A percentile compares a stretch with the other conserved stretches of the same genome.
phyloP scores from a whole-genome alignment of 1,284 basidiomycete species.

The Pascua guehoae region DNA sequence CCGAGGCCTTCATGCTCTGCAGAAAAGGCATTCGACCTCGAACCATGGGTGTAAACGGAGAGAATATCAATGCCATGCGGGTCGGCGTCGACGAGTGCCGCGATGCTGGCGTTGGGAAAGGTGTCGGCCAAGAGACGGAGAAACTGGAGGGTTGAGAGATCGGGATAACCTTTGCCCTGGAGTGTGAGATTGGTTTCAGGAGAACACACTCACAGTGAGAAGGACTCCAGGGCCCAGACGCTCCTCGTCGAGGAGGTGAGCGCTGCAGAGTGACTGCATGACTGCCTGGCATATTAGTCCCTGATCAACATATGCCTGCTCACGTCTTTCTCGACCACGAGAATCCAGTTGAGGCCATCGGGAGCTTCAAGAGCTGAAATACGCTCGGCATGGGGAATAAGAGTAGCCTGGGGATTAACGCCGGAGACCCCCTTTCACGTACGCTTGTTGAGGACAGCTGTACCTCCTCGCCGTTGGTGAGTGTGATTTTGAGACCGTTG shows the following conservation, averaged over 20 bases:
- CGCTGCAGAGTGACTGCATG: constrained; percentile 71
- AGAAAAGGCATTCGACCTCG: constrained; percentile 31
- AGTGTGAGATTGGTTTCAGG: neutral
- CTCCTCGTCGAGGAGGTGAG: constrained; percentile 55
- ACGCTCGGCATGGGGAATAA: constrained; percentile 72
- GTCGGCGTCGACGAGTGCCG: constrained; percentile 82
- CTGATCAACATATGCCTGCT: neutral
- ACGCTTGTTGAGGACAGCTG: constrained; percentile 59
- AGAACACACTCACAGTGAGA: constrained; percentile 44
- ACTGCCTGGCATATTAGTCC: constrained; percentile 61
- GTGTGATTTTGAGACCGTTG: constrained; percentile 58
- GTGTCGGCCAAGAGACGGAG: constrained; percentile 65
- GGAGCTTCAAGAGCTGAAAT: constrained; percentile 60
- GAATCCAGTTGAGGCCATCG: constrained; percentile 64
- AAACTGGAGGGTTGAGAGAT: constrained; percentile 78
- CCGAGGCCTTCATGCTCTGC: constrained; percentile 54
- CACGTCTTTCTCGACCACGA: constrained; percentile 89
- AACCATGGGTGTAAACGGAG: constrained; percentile 64
- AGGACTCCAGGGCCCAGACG: constrained; percentile 34
- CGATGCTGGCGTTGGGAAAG: constrained; percentile 65
- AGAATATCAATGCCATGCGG: constrained; percentile 85
- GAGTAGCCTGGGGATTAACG: constrained; percentile 55
- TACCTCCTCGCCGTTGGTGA: constrained; percentile 59
- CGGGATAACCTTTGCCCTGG: constrained; percentile 92
- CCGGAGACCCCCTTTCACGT: constrained; percentile 9